These are phyloP conservation scores for Pouteria campechiana DNA, from an alignment of 179 eudicot genomes.

Conservation along the genomic window DNA sequence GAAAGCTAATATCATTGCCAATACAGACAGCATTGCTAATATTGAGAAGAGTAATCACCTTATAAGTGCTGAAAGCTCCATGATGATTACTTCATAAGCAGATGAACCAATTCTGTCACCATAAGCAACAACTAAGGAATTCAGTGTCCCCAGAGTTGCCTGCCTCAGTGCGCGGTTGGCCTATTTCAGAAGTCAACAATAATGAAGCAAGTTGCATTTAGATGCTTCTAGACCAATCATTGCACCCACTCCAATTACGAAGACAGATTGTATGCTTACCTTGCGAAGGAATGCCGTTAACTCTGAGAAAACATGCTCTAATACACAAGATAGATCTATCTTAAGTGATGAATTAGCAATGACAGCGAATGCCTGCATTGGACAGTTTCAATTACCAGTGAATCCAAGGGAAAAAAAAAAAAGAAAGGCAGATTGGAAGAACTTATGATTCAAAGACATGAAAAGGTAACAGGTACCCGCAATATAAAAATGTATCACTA, in stretches of 20 bases:
- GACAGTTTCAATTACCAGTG: too few relatives aligned
- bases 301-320: constrained; percentile 80
- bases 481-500: too few relatives aligned
- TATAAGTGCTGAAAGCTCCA: constrained; percentile 82
- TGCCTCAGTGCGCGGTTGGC: constrained; percentile 92
- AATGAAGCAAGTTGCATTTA: constrained; percentile 5
- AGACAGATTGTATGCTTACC: constrained; percentile 23
- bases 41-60: too few relatives aligned
- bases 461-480: too few relatives aligned
- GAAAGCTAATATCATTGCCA: too few relatives aligned
- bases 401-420: too few relatives aligned
- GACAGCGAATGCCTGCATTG: constrained; percentile 78
- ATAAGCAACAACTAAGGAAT: constrained; percentile 74
- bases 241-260: not conserved
- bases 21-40: too few relatives aligned
- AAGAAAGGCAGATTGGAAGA: too few relatives aligned
- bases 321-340: constrained; percentile 71
- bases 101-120: constrained; percentile 85
- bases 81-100: constrained; percentile 91
- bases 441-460: too few relatives aligned
- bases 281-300: constrained; percentile 87
- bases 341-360: constrained; percentile 85
- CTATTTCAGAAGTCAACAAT: constrained; percentile 25
- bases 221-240: not conserved
- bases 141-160: constrained; percentile 92